Base-by-base conservation (phyloP, 192 early-diverging fungal species). In the Coemansia sp. region DNA sequence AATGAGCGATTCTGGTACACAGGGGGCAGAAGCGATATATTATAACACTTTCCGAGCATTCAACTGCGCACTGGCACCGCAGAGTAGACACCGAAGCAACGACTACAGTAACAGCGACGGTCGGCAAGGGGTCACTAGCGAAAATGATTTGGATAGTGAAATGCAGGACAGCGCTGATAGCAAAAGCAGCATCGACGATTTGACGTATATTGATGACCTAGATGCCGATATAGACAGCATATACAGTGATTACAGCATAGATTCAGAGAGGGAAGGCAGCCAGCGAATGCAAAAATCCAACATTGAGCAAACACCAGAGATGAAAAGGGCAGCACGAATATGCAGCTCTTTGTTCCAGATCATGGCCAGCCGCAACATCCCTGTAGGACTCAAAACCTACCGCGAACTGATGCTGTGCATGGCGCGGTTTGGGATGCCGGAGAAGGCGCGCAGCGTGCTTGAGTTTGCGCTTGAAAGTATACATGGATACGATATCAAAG, bases 361-460 rank as follows among this genome's bases (percentile, higher is more conserved):
- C 11, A 81, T 81, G 78, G 61, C 60, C 29, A 60, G 18, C 18
- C 67, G 60, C 50, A 40, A 59, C 12, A 38, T 81, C 2, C 11
- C 25, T 16, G 45, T 74, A 14, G 61, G 73, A 18, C 52, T 61
- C 14, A 66, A 64, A 4, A 76, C 78, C 20, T 81, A 76, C 56
- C 78, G 73, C 67, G 78, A 81, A 48, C 73, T 81, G 48, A 67
- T 73, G 7, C 32, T 52, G 28, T 76, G 78, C 57, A 71, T 81
- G 73, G 48, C 64, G 5, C 65, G 50, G 36, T 67, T 75, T 36
- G 66, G 45, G 40, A 67, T 76, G 73, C 18, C 2, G 4, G 78
- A 81, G 61, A 81, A 81, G 67, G 78, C 78, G 18, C 69, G 56
- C 42, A 63, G 61, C n/a, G 55, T 76, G 30, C 69, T 81, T 31